These are phyloP conservation scores for Datisca glomerata DNA, from an alignment of 306 rosid genomes.

Conservation along the genomic window DNA sequence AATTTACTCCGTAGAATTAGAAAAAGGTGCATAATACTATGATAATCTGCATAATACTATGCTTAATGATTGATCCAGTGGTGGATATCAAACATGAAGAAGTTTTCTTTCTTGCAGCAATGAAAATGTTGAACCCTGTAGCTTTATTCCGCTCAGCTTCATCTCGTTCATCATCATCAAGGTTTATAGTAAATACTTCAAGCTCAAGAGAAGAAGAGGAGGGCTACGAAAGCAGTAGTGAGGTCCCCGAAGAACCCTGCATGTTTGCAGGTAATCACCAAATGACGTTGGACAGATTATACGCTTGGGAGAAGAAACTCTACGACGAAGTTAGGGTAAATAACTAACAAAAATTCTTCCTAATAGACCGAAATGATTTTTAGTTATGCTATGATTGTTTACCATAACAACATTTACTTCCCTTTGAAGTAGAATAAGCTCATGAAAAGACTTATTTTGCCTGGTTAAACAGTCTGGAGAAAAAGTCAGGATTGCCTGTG, in stretches of 20 bases:
- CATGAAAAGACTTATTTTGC: not conserved
- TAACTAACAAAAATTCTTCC: not conserved
- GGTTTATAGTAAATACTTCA: slow-evolving; percentile 36
- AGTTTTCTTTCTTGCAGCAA: slow-evolving; percentile 35
- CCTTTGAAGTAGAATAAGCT: not conserved
- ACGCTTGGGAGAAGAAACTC: slow-evolving; percentile 93
- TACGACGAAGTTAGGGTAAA: slow-evolving; percentile 81
- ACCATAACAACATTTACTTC: not conserved
- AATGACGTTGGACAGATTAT: slow-evolving; percentile 70
- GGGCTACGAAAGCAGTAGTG: slow-evolving; percentile 24
- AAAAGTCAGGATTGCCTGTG: slow-evolving; percentile 65
- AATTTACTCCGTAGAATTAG: too few species aligned
- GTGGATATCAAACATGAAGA: not conserved
- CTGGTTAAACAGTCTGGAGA: slow-evolving; percentile 64
- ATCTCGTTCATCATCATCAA: slow-evolving; percentile 60
- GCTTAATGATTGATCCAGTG: not conserved
- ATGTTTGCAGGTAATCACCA: slow-evolving; percentile 61
- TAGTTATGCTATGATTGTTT: not conserved
- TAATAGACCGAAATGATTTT: not conserved
- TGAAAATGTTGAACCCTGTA: slow-evolving; percentile 80
- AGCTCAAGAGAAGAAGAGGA: slow-evolving; percentile 47
- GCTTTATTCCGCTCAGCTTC: slow-evolving; percentile 81
- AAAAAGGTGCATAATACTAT: too few species aligned
- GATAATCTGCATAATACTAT: too few species aligned
- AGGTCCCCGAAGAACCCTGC: slow-evolving; percentile 42